A percentile compares a stretch with the other conserved stretches of the same genome.
Conservation (phyloP, 345 rosid species). For the Brassica incana region DNA sequence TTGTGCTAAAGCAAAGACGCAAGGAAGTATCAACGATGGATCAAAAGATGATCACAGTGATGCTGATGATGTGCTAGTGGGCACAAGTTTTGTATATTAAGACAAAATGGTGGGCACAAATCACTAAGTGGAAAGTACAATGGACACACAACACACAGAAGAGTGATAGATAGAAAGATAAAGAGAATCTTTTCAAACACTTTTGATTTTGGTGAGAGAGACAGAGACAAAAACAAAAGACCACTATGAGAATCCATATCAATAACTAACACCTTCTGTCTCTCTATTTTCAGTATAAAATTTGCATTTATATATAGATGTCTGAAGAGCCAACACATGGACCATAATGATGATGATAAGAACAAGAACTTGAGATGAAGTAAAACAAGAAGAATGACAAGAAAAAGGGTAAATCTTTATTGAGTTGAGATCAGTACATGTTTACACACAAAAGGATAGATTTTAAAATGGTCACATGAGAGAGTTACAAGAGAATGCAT, state of each 20-base stretch:
- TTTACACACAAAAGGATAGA: slow-evolving; percentile 50
- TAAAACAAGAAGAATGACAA: slow-evolving; percentile 39
- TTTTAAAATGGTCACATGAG: slow-evolving; percentile 47
- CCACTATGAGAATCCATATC: slow-evolving; percentile 36
- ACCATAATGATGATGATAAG: slow-evolving; percentile 22
- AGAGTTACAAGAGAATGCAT: slow-evolving; percentile 33
- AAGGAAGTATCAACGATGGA: neutral
- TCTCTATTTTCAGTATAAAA: slow-evolving; percentile 26
- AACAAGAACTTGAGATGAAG: slow-evolving; percentile 34
- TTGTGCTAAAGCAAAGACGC: neutral
- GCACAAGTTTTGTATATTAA: neutral
- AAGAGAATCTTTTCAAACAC: slow-evolving; percentile 29
- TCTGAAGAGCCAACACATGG: slow-evolving; percentile 35
- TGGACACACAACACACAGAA: neutral
- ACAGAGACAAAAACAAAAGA: slow-evolving; percentile 29
- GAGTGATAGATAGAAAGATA: neutral
- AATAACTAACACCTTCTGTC: slow-evolving; percentile 36
- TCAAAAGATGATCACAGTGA: neutral
- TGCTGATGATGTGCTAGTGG: neutral
- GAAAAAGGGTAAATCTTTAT: slow-evolving; percentile 49
- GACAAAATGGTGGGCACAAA: neutral
- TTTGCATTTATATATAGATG: neutral
- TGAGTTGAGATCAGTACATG: slow-evolving; percentile 61
- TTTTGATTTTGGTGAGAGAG: slow-evolving; percentile 33
- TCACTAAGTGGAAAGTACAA: neutral